Evolutionary conservation across 805 yeast genomes (phyloP).

Genomic region (Saccharomycopsis javanensis): DNA sequence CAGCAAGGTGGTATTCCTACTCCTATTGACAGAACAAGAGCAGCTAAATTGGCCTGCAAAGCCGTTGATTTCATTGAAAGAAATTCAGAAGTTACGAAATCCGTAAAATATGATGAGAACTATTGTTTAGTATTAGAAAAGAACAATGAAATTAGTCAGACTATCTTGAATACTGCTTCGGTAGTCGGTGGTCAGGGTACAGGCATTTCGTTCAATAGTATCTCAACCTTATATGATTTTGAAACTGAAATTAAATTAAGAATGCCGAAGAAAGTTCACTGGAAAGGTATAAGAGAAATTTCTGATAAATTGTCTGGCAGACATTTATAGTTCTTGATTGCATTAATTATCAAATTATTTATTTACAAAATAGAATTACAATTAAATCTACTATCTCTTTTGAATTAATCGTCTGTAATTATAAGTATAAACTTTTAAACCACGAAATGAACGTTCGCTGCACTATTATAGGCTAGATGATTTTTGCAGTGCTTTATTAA

Average conservation of each 20-base stretch:
- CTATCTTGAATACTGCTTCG: slow-evolving; percentile 42
- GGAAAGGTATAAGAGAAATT: slow-evolving; percentile 67
- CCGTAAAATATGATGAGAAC: slow-evolving; percentile 25
- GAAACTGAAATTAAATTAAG: slow-evolving; percentile 77
- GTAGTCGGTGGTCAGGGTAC: slow-evolving; percentile 79
- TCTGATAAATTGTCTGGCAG: slow-evolving; percentile 83
- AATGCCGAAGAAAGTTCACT: slow-evolving; percentile 82
- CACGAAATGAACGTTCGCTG: not conserved
- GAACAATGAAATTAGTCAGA: slow-evolving; percentile 27
- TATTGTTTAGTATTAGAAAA: slow-evolving; percentile 25
- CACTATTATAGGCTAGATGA: too few relatives aligned
- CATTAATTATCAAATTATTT: too few relatives aligned
- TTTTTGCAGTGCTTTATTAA: too few relatives aligned
- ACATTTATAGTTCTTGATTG: slow-evolving; percentile 5
- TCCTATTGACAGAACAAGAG: slow-evolving; percentile 67
- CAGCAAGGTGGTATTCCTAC: slow-evolving; percentile 79
- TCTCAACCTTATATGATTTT: slow-evolving; percentile 69
- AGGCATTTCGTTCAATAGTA: slow-evolving; percentile 62
- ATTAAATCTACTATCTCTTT: too few relatives aligned
- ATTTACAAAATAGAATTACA: too few relatives aligned
- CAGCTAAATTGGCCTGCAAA: slow-evolving; percentile 59
- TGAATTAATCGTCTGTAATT: too few relatives aligned
- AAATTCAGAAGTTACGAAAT: slow-evolving; percentile 23
- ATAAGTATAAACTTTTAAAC: too few relatives aligned
- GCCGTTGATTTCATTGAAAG: slow-evolving; percentile 63